Conservation (phyloP, 805 yeast species). For the Maudiozyma serrabonitensis region DNA sequence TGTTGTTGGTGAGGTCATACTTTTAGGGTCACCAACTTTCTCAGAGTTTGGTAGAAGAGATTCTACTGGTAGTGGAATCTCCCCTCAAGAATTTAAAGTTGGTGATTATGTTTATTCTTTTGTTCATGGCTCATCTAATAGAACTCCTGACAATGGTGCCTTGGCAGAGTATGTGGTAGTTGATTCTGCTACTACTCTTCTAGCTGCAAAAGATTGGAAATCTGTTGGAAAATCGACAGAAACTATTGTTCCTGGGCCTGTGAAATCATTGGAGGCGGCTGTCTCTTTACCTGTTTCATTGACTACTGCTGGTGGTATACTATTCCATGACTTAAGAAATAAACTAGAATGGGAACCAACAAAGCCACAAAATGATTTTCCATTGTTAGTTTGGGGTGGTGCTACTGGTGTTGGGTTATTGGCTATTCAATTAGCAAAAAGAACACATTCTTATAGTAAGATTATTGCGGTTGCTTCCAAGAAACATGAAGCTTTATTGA, state of each 20-base stretch:
- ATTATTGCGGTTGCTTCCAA: conserved; percentile 42
- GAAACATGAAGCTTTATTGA: conserved; percentile 33
- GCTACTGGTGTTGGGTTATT: conserved; percentile 53
- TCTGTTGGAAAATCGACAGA: neutral
- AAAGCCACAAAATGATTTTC: conserved; percentile 28
- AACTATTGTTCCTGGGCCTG: conserved; percentile 20
- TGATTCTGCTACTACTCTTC: conserved; percentile 24
- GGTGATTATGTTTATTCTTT: conserved; percentile 51
- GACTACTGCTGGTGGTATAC: conserved; percentile 39
- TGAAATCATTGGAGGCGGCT: conserved; percentile 51
- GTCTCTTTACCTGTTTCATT: conserved; percentile 48
- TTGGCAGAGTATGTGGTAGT: conserved; percentile 45
- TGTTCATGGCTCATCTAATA: conserved; percentile 43
- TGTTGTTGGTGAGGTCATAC: conserved; percentile 49
- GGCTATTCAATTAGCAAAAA: conserved; percentile 50
- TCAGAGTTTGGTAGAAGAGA: neutral
- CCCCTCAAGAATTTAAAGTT: conserved; percentile 21
- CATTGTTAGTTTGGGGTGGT: conserved; percentile 54
- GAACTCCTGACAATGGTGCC: conserved; percentile 40
- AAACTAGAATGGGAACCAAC: conserved; percentile 20
- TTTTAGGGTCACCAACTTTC: conserved; percentile 34
- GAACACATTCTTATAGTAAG: conserved; percentile 31
- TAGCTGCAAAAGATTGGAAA: conserved; percentile 12
- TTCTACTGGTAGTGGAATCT: neutral
- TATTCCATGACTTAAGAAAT: conserved; percentile 19